phyloP scores from a whole-genome alignment of 345 rosid genomes.

The Eucalyptus rudis region DNA sequence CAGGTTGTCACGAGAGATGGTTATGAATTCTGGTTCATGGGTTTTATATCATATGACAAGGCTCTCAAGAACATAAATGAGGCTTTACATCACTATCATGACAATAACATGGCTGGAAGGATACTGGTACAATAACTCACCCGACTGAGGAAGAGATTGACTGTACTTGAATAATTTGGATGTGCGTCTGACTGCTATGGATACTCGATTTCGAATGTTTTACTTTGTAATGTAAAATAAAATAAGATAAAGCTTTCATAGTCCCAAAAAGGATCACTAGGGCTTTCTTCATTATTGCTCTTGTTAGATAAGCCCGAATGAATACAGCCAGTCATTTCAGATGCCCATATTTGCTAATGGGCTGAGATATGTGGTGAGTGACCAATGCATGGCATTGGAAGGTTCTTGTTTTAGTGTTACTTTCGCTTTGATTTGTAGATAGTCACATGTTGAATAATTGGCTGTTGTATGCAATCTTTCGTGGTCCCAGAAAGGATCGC shows the following conservation, averaged over 20 bases:
- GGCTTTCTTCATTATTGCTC: neutral
- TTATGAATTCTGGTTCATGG: constrained; percentile 85
- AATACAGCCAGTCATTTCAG: neutral
- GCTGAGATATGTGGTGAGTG: neutral
- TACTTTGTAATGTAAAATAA: neutral
- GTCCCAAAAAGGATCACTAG: neutral
- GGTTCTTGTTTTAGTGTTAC: neutral
- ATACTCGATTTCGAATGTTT: neutral
- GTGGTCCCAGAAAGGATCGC: neutral
- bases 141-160: neutral
- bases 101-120: neutral
- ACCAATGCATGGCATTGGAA: neutral
- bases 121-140: neutral
- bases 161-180: neutral
- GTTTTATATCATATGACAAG: constrained; percentile 63
- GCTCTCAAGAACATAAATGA: constrained; percentile 52
- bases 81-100: constrained; percentile 10
- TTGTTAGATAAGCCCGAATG: neutral
- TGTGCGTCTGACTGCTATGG: neutral
- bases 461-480: neutral
- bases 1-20: constrained; percentile 45
- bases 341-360: neutral
- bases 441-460: neutral
- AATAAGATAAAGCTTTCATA: neutral
- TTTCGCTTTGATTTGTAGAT: neutral